Base-by-base conservation (phyloP, 2,329 filamentous ascomycete species). In the Alternaria panax region DNA sequence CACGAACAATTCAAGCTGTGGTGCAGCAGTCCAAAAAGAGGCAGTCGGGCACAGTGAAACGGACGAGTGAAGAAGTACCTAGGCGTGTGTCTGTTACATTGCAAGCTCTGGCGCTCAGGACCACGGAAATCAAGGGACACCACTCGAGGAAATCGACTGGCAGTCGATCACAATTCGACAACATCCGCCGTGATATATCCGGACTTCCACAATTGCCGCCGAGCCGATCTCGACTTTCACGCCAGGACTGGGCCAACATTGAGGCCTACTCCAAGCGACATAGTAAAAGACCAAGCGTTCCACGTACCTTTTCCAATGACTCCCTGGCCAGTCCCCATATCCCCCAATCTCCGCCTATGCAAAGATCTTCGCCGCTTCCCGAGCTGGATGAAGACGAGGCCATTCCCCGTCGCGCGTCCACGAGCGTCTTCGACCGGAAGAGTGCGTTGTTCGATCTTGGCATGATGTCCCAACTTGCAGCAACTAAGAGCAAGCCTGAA, bases 191-290 rank as follows among this genome's bases (percentile, higher is more conserved):
- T 28, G 73, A 77, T 11, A 70, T 77, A 7, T 65, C 66, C n/a
- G 57, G 61, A 45, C 68, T 77, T 11, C 75, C 75, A 16, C 66
- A 68, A 27, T 38, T 77, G 12, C 74, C 74, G 7, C 60, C 62
- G 30, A 72, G 68, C 12, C 73, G 68, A 34, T 67, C 73, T 11
- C 67, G 74, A 16, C 43, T 77, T 43, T 77, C 74, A 6, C 74
- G 73, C 25, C 73, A 76, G 30, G 75, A 77, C 42, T 77, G 74
- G 75, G 69, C 69, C 12, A 67, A 73, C 22, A 75, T 77, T 28
- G 66, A 74, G 47, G 71, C 71, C 1, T 77, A 77, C 50, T 68
- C 73, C 4, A 68, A 68, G 28, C 66, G 67, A 32, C 64, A 73
- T 40, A 70, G 63, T 20, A 71, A 67, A 51, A 63, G 63, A 48